phyloP scores from a whole-genome alignment of 441 rosid genomes.

The Corymbia calophylla region DNA sequence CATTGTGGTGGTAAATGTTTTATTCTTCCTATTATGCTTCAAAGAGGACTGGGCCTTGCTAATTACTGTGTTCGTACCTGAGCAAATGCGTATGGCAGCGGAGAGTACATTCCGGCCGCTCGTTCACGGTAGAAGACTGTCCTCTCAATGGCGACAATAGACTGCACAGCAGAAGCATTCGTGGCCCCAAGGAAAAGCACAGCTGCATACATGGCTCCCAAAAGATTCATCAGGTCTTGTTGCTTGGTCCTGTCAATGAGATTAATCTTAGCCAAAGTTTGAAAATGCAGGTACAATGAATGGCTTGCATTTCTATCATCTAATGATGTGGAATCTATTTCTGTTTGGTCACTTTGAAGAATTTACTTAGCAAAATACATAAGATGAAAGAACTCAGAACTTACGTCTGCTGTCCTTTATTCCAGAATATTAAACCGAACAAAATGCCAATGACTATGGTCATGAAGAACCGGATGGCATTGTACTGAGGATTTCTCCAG shows the following conservation, averaged over 20 bases:
- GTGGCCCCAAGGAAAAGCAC: conserved; percentile 79
- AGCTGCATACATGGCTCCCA: conserved; percentile 86
- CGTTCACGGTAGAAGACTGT: conserved; percentile 86
- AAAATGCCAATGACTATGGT: conserved; percentile 46
- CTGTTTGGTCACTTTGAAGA: background rate
- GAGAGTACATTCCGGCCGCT: conserved; percentile 92
- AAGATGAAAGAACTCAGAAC: background rate
- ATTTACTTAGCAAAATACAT: background rate
- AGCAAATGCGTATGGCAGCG: conserved; percentile 73
- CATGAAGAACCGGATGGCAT: conserved; percentile 60
- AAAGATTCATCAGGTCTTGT: conserved; percentile 65
- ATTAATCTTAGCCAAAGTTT: background rate
- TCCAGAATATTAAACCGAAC: conserved; percentile 78
- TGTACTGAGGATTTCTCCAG: conserved; percentile 85
- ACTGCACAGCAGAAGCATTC: conserved; percentile 55
- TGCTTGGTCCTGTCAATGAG: conserved; percentile 35
- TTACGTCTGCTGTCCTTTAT: conserved; percentile 57
- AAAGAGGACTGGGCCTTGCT: background rate
- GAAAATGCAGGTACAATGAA: background rate
- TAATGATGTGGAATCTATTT: background rate
- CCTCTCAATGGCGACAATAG: conserved; percentile 62
- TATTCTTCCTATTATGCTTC: background rate
- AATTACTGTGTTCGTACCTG: conserved; percentile 30
- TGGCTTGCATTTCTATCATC: background rate
- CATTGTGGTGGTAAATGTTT: background rate